phyloP scores from a whole-genome alignment of 768 basidiomycete genomes.

The Cystoderma amianthinum region DNA sequence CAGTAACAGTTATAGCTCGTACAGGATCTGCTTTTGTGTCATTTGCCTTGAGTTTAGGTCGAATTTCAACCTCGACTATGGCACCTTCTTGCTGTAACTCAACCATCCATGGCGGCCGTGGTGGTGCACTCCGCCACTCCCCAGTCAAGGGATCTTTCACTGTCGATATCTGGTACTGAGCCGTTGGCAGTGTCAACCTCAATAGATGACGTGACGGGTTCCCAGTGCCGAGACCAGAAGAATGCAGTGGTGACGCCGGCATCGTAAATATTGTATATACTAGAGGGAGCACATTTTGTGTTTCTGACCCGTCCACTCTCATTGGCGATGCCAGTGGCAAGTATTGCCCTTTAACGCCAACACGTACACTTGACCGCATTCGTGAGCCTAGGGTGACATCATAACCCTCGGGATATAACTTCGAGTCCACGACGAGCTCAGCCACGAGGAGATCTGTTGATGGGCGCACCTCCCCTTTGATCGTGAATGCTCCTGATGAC shows the following conservation, averaged over 20 bases:
- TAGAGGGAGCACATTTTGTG: constrained; percentile 39
- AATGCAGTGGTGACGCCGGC: constrained; percentile 77
- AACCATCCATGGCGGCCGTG: constrained; percentile 71
- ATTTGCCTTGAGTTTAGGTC: constrained; percentile 37
- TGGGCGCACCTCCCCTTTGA: constrained; percentile 53
- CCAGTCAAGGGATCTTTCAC: constrained; percentile 80
- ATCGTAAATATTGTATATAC: constrained; percentile 62
- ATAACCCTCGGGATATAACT: constrained; percentile 76
- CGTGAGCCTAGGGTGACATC: constrained; percentile 39
- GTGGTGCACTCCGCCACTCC: constrained; percentile 48
- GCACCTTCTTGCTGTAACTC: constrained; percentile 23
- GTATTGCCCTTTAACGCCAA: constrained; percentile 7
- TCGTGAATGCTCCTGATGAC: constrained; percentile 49
- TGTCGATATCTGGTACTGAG: constrained; percentile 69
- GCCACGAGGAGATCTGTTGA: constrained; percentile 68
- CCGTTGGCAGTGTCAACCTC: constrained; percentile 74
- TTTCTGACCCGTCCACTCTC: constrained; percentile 11
- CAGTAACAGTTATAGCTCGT: constrained; percentile 25
- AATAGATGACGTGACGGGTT: constrained; percentile 70
- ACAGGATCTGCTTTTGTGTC: constrained; percentile 7
- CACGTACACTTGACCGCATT: constrained; percentile 25
- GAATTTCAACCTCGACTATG: constrained; percentile 44
- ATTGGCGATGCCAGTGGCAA: constrained; percentile 2
- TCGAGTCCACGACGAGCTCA: constrained; percentile 78
- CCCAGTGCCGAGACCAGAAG: constrained; percentile 47